Percentiles rank a stretch among this genome's conserved stretches.
Conservation (phyloP, 192 early-diverging fungal genomes). For the Backusella australiensis region DNA sequence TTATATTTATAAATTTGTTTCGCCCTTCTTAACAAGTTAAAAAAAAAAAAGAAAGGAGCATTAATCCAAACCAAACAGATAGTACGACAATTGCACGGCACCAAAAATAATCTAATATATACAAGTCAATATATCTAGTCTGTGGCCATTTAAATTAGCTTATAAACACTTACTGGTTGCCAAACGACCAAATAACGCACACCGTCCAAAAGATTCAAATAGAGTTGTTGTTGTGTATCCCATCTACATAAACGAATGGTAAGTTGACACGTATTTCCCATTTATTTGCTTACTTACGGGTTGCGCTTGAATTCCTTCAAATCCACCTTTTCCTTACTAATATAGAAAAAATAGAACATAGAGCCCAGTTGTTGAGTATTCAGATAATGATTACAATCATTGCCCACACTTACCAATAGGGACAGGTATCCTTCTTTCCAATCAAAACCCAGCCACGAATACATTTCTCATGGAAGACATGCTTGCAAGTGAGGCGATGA, state of each 20-base stretch:
- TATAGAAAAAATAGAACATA: neutral
- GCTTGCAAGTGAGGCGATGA: conserved; percentile 47
- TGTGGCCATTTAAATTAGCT: neutral
- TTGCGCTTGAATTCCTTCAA: conserved; percentile 60
- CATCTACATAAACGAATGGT: conserved; percentile 34
- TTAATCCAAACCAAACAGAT: conserved; percentile 45
- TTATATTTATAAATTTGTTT: neutral
- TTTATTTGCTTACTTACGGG: conserved; percentile 38
- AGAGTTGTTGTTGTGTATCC: conserved; percentile 64
- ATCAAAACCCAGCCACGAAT: conserved; percentile 65
- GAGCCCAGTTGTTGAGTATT: neutral
- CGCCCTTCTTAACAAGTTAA: neutral
- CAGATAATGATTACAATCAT: neutral
- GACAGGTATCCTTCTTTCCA: conserved; percentile 64
- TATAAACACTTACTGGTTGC: conserved; percentile 45
- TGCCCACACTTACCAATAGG: conserved; percentile 46
- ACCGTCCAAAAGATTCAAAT: conserved; percentile 58
- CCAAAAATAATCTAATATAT: conserved; percentile 42
- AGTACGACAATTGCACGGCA: conserved; percentile 39
- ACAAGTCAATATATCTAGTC: neutral
- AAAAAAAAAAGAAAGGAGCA: neutral
- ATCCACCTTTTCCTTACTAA: conserved; percentile 63
- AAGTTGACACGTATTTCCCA: neutral
- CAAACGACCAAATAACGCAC: conserved; percentile 55
- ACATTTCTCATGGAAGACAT: conserved; percentile 62